Evolutionary conservation across 164 flowering plant species (phyloP).

Genomic region (Berberis thunbergii): DNA sequence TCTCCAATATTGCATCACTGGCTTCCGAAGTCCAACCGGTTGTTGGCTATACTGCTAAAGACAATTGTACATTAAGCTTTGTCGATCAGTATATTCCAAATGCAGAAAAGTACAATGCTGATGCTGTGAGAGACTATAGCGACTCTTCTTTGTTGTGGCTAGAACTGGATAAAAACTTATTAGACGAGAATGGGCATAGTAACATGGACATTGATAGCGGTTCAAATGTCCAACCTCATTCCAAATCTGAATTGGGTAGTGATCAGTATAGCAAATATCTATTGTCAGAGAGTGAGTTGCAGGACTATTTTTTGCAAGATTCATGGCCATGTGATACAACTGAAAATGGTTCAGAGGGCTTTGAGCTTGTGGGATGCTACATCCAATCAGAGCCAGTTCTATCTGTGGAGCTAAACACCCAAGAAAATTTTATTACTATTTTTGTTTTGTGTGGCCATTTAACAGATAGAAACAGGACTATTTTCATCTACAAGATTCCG

Average conservation of each 20-base stretch:
- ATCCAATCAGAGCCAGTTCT: slow-evolving; percentile 57
- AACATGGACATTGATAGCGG: slow-evolving; percentile 13
- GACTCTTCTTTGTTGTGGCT: slow-evolving; percentile 8
- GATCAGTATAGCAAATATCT: slow-evolving; percentile 1
- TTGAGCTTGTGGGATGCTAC: slow-evolving; percentile 60
- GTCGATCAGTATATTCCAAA: slow-evolving; percentile 13
- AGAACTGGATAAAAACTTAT: slow-evolving; percentile 7
- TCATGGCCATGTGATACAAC: not conserved
- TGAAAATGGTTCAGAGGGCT: slow-evolving; percentile 18
- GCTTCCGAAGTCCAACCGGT: slow-evolving; percentile 7
- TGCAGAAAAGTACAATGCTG: slow-evolving; percentile 8
- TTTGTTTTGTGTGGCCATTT: slow-evolving; percentile 58
- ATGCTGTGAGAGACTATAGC: slow-evolving; percentile 8
- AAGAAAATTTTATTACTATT: slow-evolving; percentile 35
- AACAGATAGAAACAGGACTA: slow-evolving; percentile 28
- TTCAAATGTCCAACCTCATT: slow-evolving; percentile 9
- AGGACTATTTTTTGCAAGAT: slow-evolving; percentile 4
- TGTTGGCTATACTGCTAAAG: slow-evolving; percentile 8
- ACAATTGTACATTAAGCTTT: not conserved
- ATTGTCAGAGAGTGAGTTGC: slow-evolving; percentile 1
- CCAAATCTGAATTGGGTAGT: not conserved
- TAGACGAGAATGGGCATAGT: slow-evolving; percentile 4
- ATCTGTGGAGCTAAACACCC: slow-evolving; percentile 32
- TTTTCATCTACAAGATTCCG: slow-evolving; percentile 58
- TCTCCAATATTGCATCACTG: not conserved